Evolutionary conservation across 371 early-diverging fungal genomes (phyloP).

Genomic region (Parasitella parasitica): DNA sequence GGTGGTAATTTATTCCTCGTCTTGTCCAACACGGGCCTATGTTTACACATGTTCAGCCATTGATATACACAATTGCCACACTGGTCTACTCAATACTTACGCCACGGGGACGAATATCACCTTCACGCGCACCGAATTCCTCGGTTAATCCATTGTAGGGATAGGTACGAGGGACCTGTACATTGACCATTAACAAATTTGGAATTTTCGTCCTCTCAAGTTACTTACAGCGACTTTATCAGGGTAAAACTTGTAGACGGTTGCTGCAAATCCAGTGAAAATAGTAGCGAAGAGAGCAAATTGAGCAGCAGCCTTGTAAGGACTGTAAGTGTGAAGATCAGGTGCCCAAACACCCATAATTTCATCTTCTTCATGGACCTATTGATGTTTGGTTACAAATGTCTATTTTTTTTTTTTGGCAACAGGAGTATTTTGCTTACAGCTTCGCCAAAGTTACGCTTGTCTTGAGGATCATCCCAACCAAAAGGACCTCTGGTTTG

Average conservation of each 20-base stretch:
- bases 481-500: constrained; percentile 59
- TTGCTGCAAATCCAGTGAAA: constrained; percentile 44
- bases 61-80: too few relatives aligned
- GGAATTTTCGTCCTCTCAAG: neutral
- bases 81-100: constrained; percentile 26
- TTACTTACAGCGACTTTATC: constrained; percentile 45
- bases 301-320: constrained; percentile 55
- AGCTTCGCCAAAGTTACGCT: constrained; percentile 66
- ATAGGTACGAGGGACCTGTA: constrained; percentile 46
- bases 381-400: neutral
- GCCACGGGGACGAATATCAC: constrained; percentile 45
- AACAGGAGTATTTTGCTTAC: constrained; percentile 26
- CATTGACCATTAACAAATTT: neutral
- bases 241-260: constrained; percentile 48
- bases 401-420: neutral
- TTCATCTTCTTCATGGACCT: constrained; percentile 69
- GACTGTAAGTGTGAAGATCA: constrained; percentile 59
- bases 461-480: constrained; percentile 65
- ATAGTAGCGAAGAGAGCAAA: constrained; percentile 38
- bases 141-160: constrained; percentile 50
- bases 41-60: too few relatives aligned
- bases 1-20: neutral
- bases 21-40: constrained; percentile 28
- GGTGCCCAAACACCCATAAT: constrained; percentile 64
- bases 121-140: constrained; percentile 48